A percentile compares a stretch with the other conserved stretches of the same genome.
phyloP scores from a whole-genome alignment of 2,329 filamentous ascomycete species.

The Hypoxylon sp. region DNA sequence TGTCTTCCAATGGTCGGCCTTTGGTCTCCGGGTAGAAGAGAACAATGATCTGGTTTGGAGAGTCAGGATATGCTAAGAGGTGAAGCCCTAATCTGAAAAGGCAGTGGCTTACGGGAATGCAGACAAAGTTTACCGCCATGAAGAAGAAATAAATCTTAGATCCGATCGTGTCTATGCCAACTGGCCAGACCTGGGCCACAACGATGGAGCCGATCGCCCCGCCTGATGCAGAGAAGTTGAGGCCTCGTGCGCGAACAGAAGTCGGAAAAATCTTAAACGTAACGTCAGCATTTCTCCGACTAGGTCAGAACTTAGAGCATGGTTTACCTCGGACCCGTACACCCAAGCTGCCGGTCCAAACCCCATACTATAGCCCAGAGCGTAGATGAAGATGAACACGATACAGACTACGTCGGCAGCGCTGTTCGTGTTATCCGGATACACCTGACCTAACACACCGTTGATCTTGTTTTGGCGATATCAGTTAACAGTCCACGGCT shows the following conservation, averaged over 20 bases:
- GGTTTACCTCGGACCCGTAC: constrained; percentile 68
- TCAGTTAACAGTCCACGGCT: constrained; percentile 1
- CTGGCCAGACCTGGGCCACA: constrained; percentile 69
- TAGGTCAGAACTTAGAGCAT: background rate
- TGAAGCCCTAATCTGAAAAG: background rate
- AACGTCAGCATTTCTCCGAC: constrained; percentile 8
- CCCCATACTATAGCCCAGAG: constrained; percentile 70
- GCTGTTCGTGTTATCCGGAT: constrained; percentile 64
- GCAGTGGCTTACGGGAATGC: constrained; percentile 57
- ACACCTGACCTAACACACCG: constrained; percentile 65
- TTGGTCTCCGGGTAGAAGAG: constrained; percentile 53
- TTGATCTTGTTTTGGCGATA: constrained; percentile 61
- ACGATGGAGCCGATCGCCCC: constrained; percentile 70
- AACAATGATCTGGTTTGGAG: constrained; percentile 46
- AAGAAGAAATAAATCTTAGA: constrained; percentile 71
- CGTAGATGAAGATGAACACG: constrained; percentile 71
- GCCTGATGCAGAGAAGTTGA: constrained; percentile 69
- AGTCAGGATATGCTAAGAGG: constrained; percentile 9
- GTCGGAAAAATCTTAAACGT: constrained; percentile 68
- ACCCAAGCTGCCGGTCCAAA: constrained; percentile 72
- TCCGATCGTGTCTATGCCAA: constrained; percentile 66
- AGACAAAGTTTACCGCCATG: constrained; percentile 66
- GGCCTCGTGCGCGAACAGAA: constrained; percentile 67
- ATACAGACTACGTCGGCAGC: constrained; percentile 66
- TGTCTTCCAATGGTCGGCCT: constrained; percentile 50